A percentile compares a stretch with the other conserved stretches of the same genome.
Evolutionary conservation across 2,329 filamentous ascomycete species (phyloP).

Genomic region (Trichoderma cornu-damae): DNA sequence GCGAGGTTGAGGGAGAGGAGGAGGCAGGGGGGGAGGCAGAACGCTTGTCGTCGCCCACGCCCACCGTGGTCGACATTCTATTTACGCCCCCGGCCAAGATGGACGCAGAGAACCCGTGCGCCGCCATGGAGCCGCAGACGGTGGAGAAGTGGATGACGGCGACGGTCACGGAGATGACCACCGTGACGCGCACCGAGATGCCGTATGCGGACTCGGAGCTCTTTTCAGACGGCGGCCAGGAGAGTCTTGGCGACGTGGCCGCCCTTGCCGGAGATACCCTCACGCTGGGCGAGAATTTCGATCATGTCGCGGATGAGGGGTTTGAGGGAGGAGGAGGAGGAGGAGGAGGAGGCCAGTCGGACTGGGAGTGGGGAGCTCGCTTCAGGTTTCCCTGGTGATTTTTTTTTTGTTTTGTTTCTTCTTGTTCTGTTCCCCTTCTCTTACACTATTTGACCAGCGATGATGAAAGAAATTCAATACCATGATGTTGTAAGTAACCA

Average conservation of each 20-base stretch:
- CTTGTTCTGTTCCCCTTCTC: not conserved
- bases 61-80: not conserved
- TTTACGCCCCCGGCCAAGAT: slow-evolving; percentile 15
- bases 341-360: not conserved
- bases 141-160: slow-evolving; percentile 21
- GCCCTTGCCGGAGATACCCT: not conserved
- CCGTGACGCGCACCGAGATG: slow-evolving; percentile 23
- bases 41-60: slow-evolving; percentile 2
- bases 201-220: slow-evolving; percentile 20
- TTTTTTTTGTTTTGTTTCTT: not conserved
- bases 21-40: not conserved
- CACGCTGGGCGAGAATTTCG: not conserved
- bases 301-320: not conserved
- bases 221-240: not conserved
- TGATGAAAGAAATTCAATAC: slow-evolving; percentile 18
- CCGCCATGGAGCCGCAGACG: slow-evolving; percentile 15
- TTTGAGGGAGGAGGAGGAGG: slow-evolving; percentile 8
- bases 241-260: slow-evolving; percentile 15
- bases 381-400: slow-evolving; percentile 3
- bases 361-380: not conserved
- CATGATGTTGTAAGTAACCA: slow-evolving; percentile 14
- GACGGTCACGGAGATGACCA: slow-evolving; percentile 32
- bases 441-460: slow-evolving; percentile 1
- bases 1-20: not conserved
- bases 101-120: slow-evolving; percentile 14